These are phyloP conservation scores for Benincasa hispida DNA, from an alignment of 306 rosid genomes.

Conservation along the genomic window DNA sequence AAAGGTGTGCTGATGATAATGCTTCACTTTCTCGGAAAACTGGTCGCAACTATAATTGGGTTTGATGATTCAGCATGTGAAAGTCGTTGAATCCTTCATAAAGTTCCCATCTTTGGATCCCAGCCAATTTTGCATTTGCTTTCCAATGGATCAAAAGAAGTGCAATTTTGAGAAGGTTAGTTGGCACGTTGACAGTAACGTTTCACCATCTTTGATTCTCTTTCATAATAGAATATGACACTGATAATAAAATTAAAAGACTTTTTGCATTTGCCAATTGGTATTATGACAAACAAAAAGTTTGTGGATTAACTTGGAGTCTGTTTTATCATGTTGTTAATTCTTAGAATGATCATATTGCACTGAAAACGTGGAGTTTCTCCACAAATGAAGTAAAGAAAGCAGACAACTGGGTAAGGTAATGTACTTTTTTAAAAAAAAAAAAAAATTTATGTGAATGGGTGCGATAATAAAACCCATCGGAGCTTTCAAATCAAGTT, in stretches of 20 bases:
- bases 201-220: neutral
- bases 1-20: neutral
- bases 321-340: neutral
- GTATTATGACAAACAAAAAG: neutral
- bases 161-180: neutral
- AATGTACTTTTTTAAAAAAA: neutral
- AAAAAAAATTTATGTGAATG: neutral
- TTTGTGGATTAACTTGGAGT: neutral
- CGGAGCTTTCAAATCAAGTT: constrained; percentile 2
- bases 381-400: constrained; percentile 5
- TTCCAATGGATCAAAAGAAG: neutral
- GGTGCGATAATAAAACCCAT: neutral
- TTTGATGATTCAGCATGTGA: neutral
- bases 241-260: neutral
- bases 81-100: neutral
- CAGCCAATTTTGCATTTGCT: neutral
- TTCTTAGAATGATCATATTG: neutral
- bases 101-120: constrained; percentile 1
- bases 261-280: neutral
- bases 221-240: neutral
- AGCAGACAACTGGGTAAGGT: neutral
- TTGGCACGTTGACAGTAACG: neutral
- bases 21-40: neutral
- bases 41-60: neutral
- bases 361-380: neutral